A percentile compares a stretch with the other conserved stretches of the same genome.
Conservation (phyloP, 371 early-diverging fungal genomes). For the Mucor irregularis region DNA sequence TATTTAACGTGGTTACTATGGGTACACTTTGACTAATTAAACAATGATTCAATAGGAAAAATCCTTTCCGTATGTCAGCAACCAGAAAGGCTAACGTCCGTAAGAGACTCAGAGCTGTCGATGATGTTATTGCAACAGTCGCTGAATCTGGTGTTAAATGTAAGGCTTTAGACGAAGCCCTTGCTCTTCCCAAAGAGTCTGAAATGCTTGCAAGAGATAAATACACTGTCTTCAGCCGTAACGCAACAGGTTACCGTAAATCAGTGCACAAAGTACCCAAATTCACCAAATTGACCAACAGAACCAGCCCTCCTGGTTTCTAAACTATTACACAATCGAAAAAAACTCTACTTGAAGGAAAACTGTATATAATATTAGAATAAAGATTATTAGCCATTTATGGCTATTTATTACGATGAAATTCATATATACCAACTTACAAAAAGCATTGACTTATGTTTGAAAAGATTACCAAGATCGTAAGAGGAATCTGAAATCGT, state of each 20-base stretch:
- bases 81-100: conserved; percentile 94
- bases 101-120: conserved; percentile 89
- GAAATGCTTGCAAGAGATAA: conserved; percentile 91
- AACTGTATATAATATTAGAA: background rate
- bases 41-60: conserved; percentile 50
- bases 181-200: conserved; percentile 75
- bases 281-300: conserved; percentile 87
- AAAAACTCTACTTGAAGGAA: background rate
- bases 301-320: conserved; percentile 82
- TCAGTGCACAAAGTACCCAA: conserved; percentile 95
- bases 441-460: no score
- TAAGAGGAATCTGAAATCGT: no score
- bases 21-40: background rate
- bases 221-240: conserved; percentile 90
- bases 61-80: conserved; percentile 82
- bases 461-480: no score
- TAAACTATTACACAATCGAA: conserved; percentile 22
- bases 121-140: conserved; percentile 84
- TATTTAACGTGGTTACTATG: background rate
- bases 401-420: no score
- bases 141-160: conserved; percentile 86
- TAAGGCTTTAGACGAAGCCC: conserved; percentile 78
- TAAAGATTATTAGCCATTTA: no score
- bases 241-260: conserved; percentile 83
- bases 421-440: no score